Base-by-base conservation (phyloP, 1,284 basidiomycete species). In the Uromyces viciae-fabae region DNA sequence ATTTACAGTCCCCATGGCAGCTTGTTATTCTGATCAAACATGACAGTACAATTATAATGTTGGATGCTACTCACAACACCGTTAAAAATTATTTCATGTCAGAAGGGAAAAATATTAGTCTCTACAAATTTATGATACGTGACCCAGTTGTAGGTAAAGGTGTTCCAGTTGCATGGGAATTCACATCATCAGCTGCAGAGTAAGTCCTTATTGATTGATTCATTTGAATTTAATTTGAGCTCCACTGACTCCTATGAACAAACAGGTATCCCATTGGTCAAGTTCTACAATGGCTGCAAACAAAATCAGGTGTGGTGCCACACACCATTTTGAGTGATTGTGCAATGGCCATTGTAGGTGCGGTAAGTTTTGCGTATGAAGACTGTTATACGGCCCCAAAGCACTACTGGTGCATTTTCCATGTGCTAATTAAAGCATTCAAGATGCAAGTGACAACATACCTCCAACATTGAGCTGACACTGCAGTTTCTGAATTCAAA, bases 361-460 rank as follows among this genome's bases (percentile, higher is more conserved):
- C 36, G 2, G 38, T 66, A 2, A 1, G 22, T 4, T 19, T 42
- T 19, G 38, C 28, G 2, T 66, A 66, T 22, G 2, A 22, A 36
- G 38, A 40, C 14, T 25, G 25, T 2, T 19, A 3, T 8, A 25
- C 22, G n/a, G 15, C 19, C 4, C 36, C 38, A 5, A 33, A 42
- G 9, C 64, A 66, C 19, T 66, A 66, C 19, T 66, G 64, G 64
- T 66, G 64, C 64, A 11, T 66, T 5, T 66, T 66, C 22, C 64
- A 66, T 9, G 64, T 66, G 5, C 64, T n/a, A n/a, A n/a, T 69
- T 14, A 66, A 66, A 7, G 64, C 64, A 2, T 42, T 66, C 38
- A 42, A 25, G 5, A 25, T 19, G 7, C 36, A 42, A 9, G 64
- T 42, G 2, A 66, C n/a, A 25, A 66, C 38, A 5, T 17, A 46